These are phyloP conservation scores for Talaromyces stipitatus DNA, from an alignment of 495 filamentous ascomycete genomes.

Conservation along the genomic window DNA sequence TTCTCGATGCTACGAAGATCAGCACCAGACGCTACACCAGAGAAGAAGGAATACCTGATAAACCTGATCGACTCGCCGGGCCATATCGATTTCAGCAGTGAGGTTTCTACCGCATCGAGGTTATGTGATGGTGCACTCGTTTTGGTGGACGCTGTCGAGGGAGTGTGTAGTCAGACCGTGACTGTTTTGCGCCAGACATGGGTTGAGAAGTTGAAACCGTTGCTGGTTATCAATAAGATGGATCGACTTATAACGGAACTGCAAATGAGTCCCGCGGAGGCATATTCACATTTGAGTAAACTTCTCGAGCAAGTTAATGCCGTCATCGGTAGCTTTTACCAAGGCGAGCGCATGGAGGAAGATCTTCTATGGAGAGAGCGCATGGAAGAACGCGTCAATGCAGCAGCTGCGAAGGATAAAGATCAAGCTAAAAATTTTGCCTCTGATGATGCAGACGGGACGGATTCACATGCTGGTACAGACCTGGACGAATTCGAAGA, in stretches of 20 bases:
- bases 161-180: constrained; percentile 96
- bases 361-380: constrained; percentile 93
- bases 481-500: constrained; percentile 62
- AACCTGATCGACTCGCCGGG: constrained; percentile 98
- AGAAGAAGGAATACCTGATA: constrained; percentile 82
- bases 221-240: constrained; percentile 97
- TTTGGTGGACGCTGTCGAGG: constrained; percentile 95
- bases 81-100: constrained; percentile 97
- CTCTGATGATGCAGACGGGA: constrained; percentile 24
- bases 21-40: constrained; percentile 58
- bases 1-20: constrained; percentile 80
- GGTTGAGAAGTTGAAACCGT: constrained; percentile 90
- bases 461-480: constrained; percentile 9
- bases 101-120: constrained; percentile 92
- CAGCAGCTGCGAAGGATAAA: constrained; percentile 34
- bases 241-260: constrained; percentile 89
- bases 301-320: constrained; percentile 94
- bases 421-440: constrained; percentile 40
- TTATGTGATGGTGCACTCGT: constrained; percentile 93
- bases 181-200: constrained; percentile 93
- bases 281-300: constrained; percentile 82
- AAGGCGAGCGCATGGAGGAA: constrained; percentile 98
- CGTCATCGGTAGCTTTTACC: constrained; percentile 94
- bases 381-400: constrained; percentile 75
- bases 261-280: constrained; percentile 84